Evolutionary conservation across 495 filamentous ascomycete species (phyloP).

Genomic region (Diplogelasinospora grovesii): DNA sequence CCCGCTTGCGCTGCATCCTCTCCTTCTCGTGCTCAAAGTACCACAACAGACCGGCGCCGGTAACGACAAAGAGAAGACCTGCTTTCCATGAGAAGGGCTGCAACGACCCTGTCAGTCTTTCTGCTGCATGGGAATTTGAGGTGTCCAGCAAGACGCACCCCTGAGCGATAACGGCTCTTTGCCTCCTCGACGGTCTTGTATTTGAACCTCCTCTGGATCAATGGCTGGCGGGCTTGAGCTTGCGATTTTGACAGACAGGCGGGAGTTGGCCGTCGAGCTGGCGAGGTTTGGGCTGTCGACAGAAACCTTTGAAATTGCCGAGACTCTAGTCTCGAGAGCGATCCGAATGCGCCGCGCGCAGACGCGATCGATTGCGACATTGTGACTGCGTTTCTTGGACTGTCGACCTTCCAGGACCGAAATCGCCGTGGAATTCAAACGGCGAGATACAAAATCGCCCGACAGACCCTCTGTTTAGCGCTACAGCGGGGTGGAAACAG

Average conservation of each 20-base stretch:
- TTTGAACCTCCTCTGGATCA: constrained; percentile 27
- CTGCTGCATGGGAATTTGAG: no score
- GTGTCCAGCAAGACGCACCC: constrained; percentile 37
- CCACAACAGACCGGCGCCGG: constrained; percentile 67
- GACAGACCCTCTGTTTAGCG: no score
- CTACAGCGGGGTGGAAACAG: no score
- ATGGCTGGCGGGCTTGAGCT: constrained; percentile 24
- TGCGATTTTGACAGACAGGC: constrained; percentile 9
- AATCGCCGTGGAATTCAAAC: no score
- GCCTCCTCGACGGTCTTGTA: constrained; percentile 51
- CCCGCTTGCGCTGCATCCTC: constrained; percentile 74
- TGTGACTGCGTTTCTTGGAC: not conserved
- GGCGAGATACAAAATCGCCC: no score
- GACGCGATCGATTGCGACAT: constrained; percentile 24
- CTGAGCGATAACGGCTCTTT: constrained; percentile 44
- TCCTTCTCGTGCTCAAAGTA: constrained; percentile 92
- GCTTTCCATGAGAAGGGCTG: constrained; percentile 89
- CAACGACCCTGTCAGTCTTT: constrained; percentile 8
- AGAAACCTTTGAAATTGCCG: constrained; percentile 23
- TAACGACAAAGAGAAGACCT: constrained; percentile 74
- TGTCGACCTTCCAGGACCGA: constrained; percentile 4
- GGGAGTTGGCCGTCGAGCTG: constrained; percentile 11
- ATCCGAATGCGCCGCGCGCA: constrained; percentile 16
- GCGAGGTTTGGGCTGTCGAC: constrained; percentile 15
- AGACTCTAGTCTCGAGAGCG: constrained; percentile 13